Conservation (phyloP, 1,139 yeast genomes). For the Lodderomyces pseudojiufengensis region DNA sequence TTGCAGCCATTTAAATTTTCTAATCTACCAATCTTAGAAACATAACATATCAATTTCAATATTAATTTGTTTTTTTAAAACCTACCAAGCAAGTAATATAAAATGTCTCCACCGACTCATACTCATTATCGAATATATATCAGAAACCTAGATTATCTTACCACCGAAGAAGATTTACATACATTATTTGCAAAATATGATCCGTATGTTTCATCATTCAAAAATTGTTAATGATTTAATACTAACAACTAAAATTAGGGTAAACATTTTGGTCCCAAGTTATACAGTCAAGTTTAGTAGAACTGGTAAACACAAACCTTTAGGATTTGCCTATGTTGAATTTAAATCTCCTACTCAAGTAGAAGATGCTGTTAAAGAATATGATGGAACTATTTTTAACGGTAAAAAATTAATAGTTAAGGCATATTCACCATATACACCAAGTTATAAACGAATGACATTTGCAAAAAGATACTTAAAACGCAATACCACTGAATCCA, state of each 20-base stretch:
- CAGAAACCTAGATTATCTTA: constrained; percentile 77
- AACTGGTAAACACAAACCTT: constrained; percentile 38
- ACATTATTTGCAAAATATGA: constrained; percentile 66
- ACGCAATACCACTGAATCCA: no score
- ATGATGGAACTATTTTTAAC: constrained; percentile 39
- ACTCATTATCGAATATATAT: constrained; percentile 54
- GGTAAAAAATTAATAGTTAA: constrained; percentile 37
- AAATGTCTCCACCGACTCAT: background rate
- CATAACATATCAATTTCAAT: background rate
- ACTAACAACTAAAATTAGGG: constrained; percentile 19
- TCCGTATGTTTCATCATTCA: constrained; percentile 13
- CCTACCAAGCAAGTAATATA: no score
- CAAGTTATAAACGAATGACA: constrained; percentile 8
- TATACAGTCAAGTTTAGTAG: constrained; percentile 48
- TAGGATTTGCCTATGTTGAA: constrained; percentile 67
- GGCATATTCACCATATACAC: constrained; percentile 32
- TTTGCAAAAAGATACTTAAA: constrained; percentile 4
- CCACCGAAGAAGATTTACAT: constrained; percentile 68
- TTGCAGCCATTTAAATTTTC: no score
- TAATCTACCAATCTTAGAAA: no score
- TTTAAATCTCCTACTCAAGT: constrained; percentile 51
- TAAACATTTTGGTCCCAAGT: constrained; percentile 50
- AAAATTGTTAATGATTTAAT: background rate
- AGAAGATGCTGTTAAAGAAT: constrained; percentile 36
- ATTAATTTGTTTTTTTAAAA: background rate